Conservation (phyloP, 2,329 filamentous ascomycete species). For the Alternaria conjuncta region DNA sequence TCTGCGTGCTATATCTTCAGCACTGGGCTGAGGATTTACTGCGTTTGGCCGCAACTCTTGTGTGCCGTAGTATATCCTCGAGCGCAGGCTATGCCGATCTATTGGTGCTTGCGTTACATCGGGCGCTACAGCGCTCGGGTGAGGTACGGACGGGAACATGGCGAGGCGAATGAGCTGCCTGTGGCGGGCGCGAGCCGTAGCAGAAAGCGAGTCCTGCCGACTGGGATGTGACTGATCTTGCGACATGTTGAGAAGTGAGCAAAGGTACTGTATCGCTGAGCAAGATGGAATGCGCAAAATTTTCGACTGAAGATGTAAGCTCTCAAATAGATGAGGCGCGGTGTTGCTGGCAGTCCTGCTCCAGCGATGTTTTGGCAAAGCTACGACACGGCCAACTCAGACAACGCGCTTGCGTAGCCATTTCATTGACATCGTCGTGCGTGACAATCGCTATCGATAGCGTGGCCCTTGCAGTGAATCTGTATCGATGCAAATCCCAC, state of each 20-base stretch:
- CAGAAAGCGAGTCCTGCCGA: neutral
- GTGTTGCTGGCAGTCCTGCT: neutral
- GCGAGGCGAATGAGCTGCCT: neutral
- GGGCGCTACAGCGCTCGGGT: neutral
- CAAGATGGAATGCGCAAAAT: neutral
- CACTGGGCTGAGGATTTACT: neutral
- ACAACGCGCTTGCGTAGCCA: neutral
- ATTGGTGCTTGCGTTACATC: neutral
- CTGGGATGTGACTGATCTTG: neutral
- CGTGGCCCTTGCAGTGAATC: neutral
- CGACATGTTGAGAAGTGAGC: neutral
- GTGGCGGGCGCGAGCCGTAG: neutral
- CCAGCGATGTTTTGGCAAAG: neutral
- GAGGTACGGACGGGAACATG: neutral
- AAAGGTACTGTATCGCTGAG: neutral
- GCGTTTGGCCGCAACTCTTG: neutral
- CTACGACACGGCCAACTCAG: neutral
- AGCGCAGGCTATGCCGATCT: neutral
- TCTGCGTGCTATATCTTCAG: neutral
- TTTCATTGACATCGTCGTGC: neutral
- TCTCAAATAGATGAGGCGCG: neutral
- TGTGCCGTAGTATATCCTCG: neutral
- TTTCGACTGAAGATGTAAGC: neutral
- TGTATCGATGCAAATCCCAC: too few relatives aligned
- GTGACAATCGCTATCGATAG: neutral